Evolutionary conservation across 805 yeast species (phyloP).

Genomic region (Starmerella geochares): DNA sequence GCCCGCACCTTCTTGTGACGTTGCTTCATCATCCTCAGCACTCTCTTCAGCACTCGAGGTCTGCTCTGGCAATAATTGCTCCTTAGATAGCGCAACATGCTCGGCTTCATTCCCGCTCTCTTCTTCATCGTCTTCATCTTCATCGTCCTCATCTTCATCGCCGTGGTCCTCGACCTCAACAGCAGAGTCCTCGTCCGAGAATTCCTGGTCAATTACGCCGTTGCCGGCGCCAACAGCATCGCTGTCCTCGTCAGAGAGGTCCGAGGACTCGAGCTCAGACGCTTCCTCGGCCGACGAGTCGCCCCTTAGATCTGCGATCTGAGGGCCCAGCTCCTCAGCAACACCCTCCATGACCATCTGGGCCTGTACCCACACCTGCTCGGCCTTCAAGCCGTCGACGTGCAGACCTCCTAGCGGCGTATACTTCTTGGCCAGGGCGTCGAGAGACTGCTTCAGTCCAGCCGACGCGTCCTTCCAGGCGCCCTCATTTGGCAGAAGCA

Average conservation of each 20-base stretch:
- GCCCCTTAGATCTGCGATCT: conserved; percentile 19
- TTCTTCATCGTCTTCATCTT: conserved; percentile 22
- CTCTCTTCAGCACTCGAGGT: conserved; percentile 29
- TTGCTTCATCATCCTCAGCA: conserved; percentile 24
- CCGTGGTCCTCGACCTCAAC: conserved; percentile 26
- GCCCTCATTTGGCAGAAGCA: conserved; percentile 23
- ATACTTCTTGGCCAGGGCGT: conserved; percentile 43
- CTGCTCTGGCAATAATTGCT: too few relatives aligned
- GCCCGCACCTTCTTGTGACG: neutral
- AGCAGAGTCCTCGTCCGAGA: conserved; percentile 12
- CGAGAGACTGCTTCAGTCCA: conserved; percentile 41
- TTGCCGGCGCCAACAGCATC: neutral
- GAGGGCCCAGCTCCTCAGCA: conserved; percentile 42
- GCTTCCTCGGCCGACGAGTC: conserved; percentile 14
- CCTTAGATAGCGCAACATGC: conserved; percentile 23
- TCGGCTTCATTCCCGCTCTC: conserved; percentile 30
- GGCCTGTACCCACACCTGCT: conserved; percentile 89
- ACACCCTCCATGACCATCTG: conserved; percentile 74
- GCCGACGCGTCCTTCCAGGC: conserved; percentile 24
- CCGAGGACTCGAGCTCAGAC: neutral
- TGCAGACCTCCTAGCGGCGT: conserved; percentile 73
- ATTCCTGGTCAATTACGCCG: neutral
- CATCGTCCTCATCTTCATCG: conserved; percentile 5
- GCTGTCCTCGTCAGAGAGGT: conserved; percentile 9
- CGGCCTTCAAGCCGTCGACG: conserved; percentile 76